Evolutionary conservation across 345 rosid genomes (phyloP), one percentile per base, ranked within the genome.

Genomic region (Melaleuca quinquenervia): DNA sequence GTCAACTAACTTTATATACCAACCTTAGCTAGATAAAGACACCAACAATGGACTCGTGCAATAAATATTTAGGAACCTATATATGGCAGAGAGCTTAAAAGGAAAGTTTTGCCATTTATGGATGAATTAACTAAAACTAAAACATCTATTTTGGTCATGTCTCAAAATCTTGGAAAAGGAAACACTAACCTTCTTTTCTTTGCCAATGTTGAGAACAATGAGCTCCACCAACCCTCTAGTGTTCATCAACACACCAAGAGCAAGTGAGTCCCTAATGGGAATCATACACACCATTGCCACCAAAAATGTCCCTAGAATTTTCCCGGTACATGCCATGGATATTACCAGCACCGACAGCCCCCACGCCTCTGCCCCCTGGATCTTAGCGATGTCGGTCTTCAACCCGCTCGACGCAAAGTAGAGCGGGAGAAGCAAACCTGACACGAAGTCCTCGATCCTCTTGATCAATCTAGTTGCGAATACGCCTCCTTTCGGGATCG

Each of bases 161-260:
- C 80, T 70, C 44, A 36, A 36, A 36, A 18, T 70, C 24, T 36
- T 18, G 26, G 26, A 36, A 21, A 48, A 18, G 80, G 80, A 20
- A 18, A 70, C 48, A 70, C 80, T 70, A 2, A 96, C 99, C 95
- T 95, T 92, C 87, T 93, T 94, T 86, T 95, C 98, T 88, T 91
- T 93, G 91, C 99, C 99, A 50, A 96, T 95, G 86, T 95, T 95
- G 88, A 96, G 99, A 50, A 96, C 98, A 80, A 96, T 94, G 89
- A 96, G 98, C 86, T 96, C 99, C 44, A 96, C 98, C 87, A 96
- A 89, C 27, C 99, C 98, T 88, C 96, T 96, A 1, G 98, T 95
- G 44, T 96, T 96, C 98, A 95, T 96, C 92, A 96, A 88, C 74
- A 95, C 85, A 4, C 99, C 99, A 8, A 96, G 95, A 8, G 94